phyloP scores from a whole-genome alignment of 2,329 filamentous ascomycete genomes.

The Aspergillus phoenicis region DNA sequence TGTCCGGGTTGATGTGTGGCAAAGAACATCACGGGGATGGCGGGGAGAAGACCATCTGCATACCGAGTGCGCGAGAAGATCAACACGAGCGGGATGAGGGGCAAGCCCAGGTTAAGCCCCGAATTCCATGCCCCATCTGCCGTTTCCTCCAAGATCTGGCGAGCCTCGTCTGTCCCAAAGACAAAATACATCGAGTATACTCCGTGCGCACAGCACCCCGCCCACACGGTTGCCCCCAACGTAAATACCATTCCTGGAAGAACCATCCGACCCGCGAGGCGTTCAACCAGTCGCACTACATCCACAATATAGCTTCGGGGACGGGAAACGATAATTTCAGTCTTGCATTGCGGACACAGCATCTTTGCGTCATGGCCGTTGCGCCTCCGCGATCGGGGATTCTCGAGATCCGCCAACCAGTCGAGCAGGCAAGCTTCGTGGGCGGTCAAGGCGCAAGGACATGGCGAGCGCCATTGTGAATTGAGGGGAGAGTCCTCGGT shows the following conservation, averaged over 20 bases:
- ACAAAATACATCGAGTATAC: slow-evolving; percentile 65
- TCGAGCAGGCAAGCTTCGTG: slow-evolving; percentile 88
- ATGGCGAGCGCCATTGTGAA: slow-evolving; percentile 80
- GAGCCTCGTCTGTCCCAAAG: slow-evolving; percentile 65
- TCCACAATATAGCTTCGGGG: slow-evolving; percentile 74
- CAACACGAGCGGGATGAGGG: slow-evolving; percentile 68
- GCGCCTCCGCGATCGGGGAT: slow-evolving; percentile 55
- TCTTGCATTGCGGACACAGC: slow-evolving; percentile 86
- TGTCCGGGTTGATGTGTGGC: slow-evolving; percentile 49
- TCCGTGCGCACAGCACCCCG: slow-evolving; percentile 60
- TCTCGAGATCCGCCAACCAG: slow-evolving; percentile 90
- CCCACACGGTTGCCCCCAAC: slow-evolving; percentile 51
- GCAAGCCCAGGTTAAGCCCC: slow-evolving; percentile 61
- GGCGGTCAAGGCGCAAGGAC: slow-evolving; percentile 84
- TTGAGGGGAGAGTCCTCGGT: slow-evolving; percentile 63
- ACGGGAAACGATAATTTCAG: slow-evolving; percentile 73
- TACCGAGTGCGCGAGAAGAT: slow-evolving; percentile 68
- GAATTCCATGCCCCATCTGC: slow-evolving; percentile 47
- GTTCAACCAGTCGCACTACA: slow-evolving; percentile 62
- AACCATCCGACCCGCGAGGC: slow-evolving; percentile 60
- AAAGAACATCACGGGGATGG: slow-evolving; percentile 61
- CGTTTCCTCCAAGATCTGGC: slow-evolving; percentile 53
- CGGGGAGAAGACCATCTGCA: slow-evolving; percentile 64
- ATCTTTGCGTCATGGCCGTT: slow-evolving; percentile 62
- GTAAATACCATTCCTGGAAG: slow-evolving; percentile 65